Evolutionary conservation across 2,329 filamentous ascomycete genomes (phyloP), one percentile per base, ranked within the genome.

Genomic region (Rutstroemia sp.): DNA sequence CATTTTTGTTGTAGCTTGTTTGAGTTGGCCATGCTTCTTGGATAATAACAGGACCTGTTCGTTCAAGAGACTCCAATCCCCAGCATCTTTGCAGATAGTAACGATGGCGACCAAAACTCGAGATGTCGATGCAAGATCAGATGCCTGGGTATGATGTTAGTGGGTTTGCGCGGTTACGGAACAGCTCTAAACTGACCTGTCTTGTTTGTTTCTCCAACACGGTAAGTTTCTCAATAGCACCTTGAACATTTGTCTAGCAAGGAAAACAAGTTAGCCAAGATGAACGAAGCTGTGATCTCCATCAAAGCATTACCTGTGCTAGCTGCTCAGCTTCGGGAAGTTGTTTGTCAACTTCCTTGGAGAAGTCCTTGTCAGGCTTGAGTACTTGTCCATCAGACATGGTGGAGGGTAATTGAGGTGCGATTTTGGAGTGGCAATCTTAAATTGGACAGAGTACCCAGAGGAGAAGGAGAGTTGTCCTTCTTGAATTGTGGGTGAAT

Each of bases 1-100:
- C 94, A 99, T 99, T 78, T 92, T 94, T 67, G 94, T 97, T 68
- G 92, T 94, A 69, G 94, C 94, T 75, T 97, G 94, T 76, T 99
- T 99, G 70, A 99, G 91, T 78, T 99, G 94, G 67, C 92, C 89
- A 88, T 99, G 94, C 79, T 99, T 99, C 85, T 99, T 99, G 63
- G 94, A 97, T 57, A 99, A 80, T 62, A 96, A 80, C 67, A 96
- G 80, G 61, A 96, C 89, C 76, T 99, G 94, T 76, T 99, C 94
- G 72, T 96, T 97, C 75, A 99, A 82, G 68, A 96, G 77, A 72
- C 84, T 86, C 94, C 94, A 99, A 73, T 99, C 91, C 64, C 87
- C 87, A 19, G 88, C 85, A 73, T 95, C 81, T 75, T 96, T 97
- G 78, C 90, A 92, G 78, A 97, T 84, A 70, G 89, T 95, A 71